A percentile compares a stretch with the other conserved stretches of the same genome.
Evolutionary conservation across 495 filamentous ascomycete genomes (phyloP).

Genomic region (Cryomyces minteri): DNA sequence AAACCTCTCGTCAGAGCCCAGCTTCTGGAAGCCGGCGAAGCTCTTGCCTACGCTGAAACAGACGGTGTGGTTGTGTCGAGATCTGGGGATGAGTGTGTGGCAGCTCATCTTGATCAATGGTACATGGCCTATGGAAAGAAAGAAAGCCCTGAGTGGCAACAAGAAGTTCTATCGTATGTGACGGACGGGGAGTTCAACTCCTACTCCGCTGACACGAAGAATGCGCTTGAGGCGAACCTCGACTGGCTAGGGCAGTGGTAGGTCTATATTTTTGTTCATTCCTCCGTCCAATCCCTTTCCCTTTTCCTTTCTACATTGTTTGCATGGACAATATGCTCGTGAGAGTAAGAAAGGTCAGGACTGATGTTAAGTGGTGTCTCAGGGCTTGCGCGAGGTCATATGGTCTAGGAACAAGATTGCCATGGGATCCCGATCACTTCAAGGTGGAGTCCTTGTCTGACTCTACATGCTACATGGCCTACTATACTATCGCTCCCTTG

Average conservation of each 20-base stretch:
- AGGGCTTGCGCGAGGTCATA: conserved; percentile 72
- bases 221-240: conserved; percentile 67
- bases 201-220: conserved; percentile 59
- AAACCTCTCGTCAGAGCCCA: conserved; percentile 74
- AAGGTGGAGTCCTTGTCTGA: conserved; percentile 87
- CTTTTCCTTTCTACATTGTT: too few species aligned
- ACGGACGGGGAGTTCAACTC: conserved; percentile 45
- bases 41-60: conserved; percentile 85
- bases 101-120: conserved; percentile 90
- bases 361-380: too few species aligned
- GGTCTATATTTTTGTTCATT: too few species aligned
- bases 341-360: too few species aligned
- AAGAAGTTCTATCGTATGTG: conserved; percentile 54
- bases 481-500: conserved; percentile 85
- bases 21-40: conserved; percentile 60
- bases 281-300: too few species aligned
- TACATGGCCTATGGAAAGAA: conserved; percentile 80
- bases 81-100: conserved; percentile 78
- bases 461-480: conserved; percentile 88
- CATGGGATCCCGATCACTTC: conserved; percentile 73
- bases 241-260: conserved; percentile 83
- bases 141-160: conserved; percentile 49
- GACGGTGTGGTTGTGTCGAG: conserved; percentile 73
- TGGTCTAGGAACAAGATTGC: conserved; percentile 82
- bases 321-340: too few species aligned